A percentile compares a stretch with the other conserved stretches of the same genome.
phyloP scores from a whole-genome alignment of 495 filamentous ascomycete species.

The Annulohypoxylon bovei region DNA sequence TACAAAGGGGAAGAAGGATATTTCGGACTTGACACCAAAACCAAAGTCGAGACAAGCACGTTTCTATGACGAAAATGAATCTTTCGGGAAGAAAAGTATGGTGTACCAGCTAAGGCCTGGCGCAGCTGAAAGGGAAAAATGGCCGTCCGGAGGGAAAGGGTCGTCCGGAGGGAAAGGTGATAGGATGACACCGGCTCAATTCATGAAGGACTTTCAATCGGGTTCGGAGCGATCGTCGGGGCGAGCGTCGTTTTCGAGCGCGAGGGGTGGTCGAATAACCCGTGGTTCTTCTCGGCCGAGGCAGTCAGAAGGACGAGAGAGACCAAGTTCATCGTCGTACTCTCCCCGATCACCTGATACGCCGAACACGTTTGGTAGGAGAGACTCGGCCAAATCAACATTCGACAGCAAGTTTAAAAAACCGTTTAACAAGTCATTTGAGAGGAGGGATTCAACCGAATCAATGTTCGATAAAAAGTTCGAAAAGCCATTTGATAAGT shows the following conservation, averaged over 20 bases:
- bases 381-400: not conserved
- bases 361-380: not conserved
- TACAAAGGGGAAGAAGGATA: conserved; percentile 57
- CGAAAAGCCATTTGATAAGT: not conserved
- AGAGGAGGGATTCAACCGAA: not conserved
- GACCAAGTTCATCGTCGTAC: not conserved
- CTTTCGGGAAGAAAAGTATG: conserved; percentile 58
- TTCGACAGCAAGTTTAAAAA: not conserved
- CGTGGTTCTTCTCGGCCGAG: not conserved
- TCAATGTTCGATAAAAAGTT: no score
- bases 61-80: conserved; percentile 52
- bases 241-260: not conserved
- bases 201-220: conserved; percentile 33
- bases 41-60: conserved; percentile 51
- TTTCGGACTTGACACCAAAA: conserved; percentile 47
- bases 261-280: not conserved
- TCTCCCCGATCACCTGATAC: not conserved
- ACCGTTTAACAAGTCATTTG: not conserved
- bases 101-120: conserved; percentile 54
- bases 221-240: not conserved
- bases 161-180: not conserved
- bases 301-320: not conserved
- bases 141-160: not conserved
- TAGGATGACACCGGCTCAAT: conserved; percentile 19
- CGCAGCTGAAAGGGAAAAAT: conserved; percentile 38